Percentiles rank a stretch among this genome's conserved stretches.
Conservation (phyloP, 495 filamentous ascomycete species). For the Aspergillus nidulans region DNA sequence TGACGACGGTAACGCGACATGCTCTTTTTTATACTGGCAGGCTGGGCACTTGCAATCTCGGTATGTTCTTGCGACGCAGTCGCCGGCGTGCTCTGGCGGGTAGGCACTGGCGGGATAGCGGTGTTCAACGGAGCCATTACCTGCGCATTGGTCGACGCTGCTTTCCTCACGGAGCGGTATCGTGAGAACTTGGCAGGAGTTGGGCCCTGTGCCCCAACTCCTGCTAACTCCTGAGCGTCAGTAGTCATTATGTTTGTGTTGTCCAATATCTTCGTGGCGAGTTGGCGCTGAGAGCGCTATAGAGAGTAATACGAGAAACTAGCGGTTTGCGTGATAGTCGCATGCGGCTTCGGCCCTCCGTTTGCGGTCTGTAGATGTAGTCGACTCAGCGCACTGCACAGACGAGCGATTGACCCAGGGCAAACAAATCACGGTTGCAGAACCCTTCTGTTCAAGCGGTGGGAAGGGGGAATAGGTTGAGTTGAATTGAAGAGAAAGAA, state of each 20-base stretch:
- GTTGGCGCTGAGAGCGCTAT: neutral
- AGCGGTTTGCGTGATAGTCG: neutral
- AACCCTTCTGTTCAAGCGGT: neutral
- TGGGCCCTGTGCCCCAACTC: conserved; percentile 12
- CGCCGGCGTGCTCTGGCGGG: conserved; percentile 10
- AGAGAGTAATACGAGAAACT: neutral
- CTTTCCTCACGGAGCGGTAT: conserved; percentile 32
- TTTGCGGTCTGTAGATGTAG: neutral
- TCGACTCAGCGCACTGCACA: neutral
- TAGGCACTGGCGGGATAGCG: conserved; percentile 5
- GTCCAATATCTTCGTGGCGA: neutral
- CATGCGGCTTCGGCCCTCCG: neutral
- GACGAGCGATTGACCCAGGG: neutral
- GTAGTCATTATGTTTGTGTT: conserved; percentile 14
- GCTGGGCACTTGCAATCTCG: neutral
- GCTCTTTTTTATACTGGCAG: conserved; percentile 45
- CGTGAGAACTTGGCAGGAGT: conserved; percentile 32
- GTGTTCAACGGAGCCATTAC: conserved; percentile 3
- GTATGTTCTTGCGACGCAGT: neutral
- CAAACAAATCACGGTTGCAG: neutral
- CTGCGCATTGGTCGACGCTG: conserved; percentile 19
- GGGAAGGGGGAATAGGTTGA: neutral
- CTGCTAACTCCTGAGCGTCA: conserved; percentile 17
- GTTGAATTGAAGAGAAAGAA: conserved; percentile 8
- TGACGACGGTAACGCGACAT: conserved; percentile 57